Percentiles rank a stretch among this genome's conserved stretches.
Conservation (phyloP, 2,329 filamentous ascomycete species). For the Stagonosporopsis tanaceti region DNA sequence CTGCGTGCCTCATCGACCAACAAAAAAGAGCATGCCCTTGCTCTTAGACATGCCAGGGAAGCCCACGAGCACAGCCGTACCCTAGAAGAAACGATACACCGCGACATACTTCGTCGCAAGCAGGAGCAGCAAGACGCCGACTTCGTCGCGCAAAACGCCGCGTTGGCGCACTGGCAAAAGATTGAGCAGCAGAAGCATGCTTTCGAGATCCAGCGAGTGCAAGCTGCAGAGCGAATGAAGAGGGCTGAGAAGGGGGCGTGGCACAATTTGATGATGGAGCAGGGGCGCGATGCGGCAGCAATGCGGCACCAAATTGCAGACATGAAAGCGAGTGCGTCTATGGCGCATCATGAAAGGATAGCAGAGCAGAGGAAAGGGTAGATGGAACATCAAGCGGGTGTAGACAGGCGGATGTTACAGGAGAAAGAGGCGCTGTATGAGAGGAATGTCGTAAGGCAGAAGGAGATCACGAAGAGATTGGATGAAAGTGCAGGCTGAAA, state of each 20-base stretch:
- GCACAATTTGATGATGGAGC: slow-evolving; percentile 40
- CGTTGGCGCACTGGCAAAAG: slow-evolving; percentile 29
- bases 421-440: slow-evolving; percentile 47
- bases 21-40: slow-evolving; percentile 45
- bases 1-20: slow-evolving; percentile 40
- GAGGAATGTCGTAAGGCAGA: slow-evolving; percentile 44
- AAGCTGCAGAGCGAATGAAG: slow-evolving; percentile 43
- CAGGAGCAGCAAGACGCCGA: slow-evolving; percentile 40
- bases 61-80: slow-evolving; percentile 38
- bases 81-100: slow-evolving; percentile 40
- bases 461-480: slow-evolving; percentile 37
- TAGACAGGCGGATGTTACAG: slow-evolving; percentile 39
- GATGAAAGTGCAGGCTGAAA: slow-evolving; percentile 43
- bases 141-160: slow-evolving; percentile 28
- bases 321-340: slow-evolving; percentile 25
- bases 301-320: slow-evolving; percentile 35
- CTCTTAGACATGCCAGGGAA: slow-evolving; percentile 38
- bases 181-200: slow-evolving; percentile 44
- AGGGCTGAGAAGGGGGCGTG: slow-evolving; percentile 40
- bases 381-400: slow-evolving; percentile 35
- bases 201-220: slow-evolving; percentile 41
- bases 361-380: slow-evolving; percentile 37
- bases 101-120: slow-evolving; percentile 38
- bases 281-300: slow-evolving; percentile 38
- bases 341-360: slow-evolving; percentile 30